Evolutionary conservation across 306 rosid species (phyloP).

Genomic region (Spatholobus suberectus): DNA sequence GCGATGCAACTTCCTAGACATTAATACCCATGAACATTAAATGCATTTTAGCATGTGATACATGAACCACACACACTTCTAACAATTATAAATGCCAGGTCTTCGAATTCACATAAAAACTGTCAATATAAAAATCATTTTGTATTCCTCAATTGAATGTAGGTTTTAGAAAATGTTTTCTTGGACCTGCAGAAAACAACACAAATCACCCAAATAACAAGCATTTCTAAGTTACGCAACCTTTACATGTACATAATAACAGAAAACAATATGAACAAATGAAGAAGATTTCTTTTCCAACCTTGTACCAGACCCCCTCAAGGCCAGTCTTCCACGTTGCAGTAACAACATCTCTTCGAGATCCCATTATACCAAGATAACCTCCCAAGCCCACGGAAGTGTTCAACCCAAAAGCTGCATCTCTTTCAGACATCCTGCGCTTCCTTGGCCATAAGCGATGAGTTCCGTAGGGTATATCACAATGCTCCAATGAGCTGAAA

Average conservation of each 20-base stretch:
- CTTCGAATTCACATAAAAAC: neutral
- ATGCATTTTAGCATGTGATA: neutral
- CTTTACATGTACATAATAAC: neutral
- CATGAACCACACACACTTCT: neutral
- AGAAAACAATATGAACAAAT: conserved; percentile 6
- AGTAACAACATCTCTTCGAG: conserved; percentile 97
- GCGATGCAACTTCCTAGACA: neutral
- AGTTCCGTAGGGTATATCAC: conserved; percentile 65
- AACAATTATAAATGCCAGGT: neutral
- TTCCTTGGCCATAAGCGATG: conserved; percentile 94
- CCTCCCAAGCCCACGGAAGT: conserved; percentile 95
- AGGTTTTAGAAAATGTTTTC: conserved; percentile 15
- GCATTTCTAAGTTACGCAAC: conserved; percentile 24
- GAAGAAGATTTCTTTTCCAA: conserved; percentile 46
- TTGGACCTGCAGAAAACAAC: neutral
- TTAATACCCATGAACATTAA: neutral
- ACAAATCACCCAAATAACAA: conserved; percentile 19
- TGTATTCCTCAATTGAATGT: neutral
- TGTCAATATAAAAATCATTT: neutral
- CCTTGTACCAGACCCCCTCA: conserved; percentile 99
- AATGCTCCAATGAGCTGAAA: conserved; percentile 66
- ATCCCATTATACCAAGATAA: conserved; percentile 99
- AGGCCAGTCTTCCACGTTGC: conserved; percentile 98
- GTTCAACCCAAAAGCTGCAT: conserved; percentile 99
- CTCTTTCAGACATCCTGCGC: conserved; percentile 98